phyloP scores from a whole-genome alignment of 2,329 filamentous ascomycete species.

The Dothideomycetes sp. region DNA sequence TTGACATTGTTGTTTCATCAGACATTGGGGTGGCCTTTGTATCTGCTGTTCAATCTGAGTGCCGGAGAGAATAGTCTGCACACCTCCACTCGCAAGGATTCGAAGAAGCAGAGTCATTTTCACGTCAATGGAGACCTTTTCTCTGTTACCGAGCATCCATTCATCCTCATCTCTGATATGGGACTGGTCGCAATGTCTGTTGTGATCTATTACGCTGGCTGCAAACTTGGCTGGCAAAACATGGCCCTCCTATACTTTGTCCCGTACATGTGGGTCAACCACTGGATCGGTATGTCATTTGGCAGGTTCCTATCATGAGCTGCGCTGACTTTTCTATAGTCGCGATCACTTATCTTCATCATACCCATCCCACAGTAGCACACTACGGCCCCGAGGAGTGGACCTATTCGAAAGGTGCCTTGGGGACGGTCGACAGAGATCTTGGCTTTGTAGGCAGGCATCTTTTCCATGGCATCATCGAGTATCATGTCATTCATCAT shows the following conservation, averaged over 20 bases:
- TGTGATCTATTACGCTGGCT: slow-evolving; percentile 41
- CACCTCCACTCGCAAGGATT: slow-evolving; percentile 10
- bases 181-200: slow-evolving; percentile 43
- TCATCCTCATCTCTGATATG: slow-evolving; percentile 47
- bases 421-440: slow-evolving; percentile 53
- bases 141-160: too few species aligned
- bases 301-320: not conserved
- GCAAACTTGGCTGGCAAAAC: slow-evolving; percentile 45
- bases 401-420: slow-evolving; percentile 52
- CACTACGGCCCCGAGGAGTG: slow-evolving; percentile 50
- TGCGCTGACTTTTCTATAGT: slow-evolving; percentile 31
- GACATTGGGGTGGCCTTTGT: slow-evolving; percentile 18
- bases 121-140: slow-evolving; percentile 51
- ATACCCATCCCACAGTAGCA: slow-evolving; percentile 49
- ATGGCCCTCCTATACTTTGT: slow-evolving; percentile 49
- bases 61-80: slow-evolving; percentile 10
- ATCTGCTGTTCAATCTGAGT: slow-evolving; percentile 17
- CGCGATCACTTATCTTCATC: slow-evolving; percentile 65
- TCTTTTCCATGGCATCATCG: slow-evolving; percentile 56
- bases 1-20: slow-evolving; percentile 15
- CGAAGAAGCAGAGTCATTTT: slow-evolving; percentile 54
- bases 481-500: slow-evolving; percentile 54
- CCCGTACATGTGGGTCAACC: slow-evolving; percentile 60
- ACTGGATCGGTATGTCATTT: slow-evolving; percentile 51
- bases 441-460: slow-evolving; percentile 55